Evolutionary conservation across 2,329 filamentous ascomycete species (phyloP).

Genomic region (Pseudogymnoascus sp.): DNA sequence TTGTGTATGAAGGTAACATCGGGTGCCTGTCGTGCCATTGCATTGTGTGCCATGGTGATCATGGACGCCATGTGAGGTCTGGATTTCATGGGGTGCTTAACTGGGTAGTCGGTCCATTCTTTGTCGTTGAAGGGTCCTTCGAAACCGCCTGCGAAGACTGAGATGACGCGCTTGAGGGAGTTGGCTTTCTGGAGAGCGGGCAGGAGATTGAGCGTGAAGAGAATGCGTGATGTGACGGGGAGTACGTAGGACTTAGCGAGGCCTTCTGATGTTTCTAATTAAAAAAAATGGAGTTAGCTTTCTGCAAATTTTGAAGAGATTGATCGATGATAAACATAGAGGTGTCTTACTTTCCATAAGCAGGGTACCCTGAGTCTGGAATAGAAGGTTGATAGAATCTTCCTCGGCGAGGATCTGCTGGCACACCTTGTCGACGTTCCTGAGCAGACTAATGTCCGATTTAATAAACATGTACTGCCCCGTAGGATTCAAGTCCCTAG

Average conservation of each 20-base stretch:
- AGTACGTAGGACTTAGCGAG: slow-evolving; percentile 41
- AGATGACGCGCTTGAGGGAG: slow-evolving; percentile 41
- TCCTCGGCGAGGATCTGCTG: slow-evolving; percentile 40
- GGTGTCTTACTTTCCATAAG: slow-evolving; percentile 10
- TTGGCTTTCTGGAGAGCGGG: slow-evolving; percentile 41
- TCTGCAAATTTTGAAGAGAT: neutral
- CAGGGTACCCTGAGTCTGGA: slow-evolving; percentile 41
- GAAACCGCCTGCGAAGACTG: slow-evolving; percentile 39
- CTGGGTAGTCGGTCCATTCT: slow-evolving; percentile 34
- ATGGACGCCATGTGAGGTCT: slow-evolving; percentile 39
- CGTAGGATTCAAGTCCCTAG: slow-evolving; percentile 32
- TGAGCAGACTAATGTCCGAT: slow-evolving; percentile 36
- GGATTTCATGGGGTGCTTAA: slow-evolving; percentile 27
- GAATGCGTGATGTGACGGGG: slow-evolving; percentile 45
- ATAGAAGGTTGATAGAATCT: slow-evolving; percentile 42
- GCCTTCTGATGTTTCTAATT: slow-evolving; percentile 46
- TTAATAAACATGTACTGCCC: slow-evolving; percentile 35
- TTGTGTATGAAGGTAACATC: slow-evolving; percentile 39
- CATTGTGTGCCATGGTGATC: slow-evolving; percentile 38
- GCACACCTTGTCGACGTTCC: slow-evolving; percentile 38
- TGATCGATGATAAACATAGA: neutral
- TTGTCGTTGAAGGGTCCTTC: slow-evolving; percentile 38
- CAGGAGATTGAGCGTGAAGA: slow-evolving; percentile 46
- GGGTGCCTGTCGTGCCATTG: slow-evolving; percentile 37
- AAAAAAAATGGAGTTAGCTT: neutral